A percentile compares a stretch with the other conserved stretches of the same genome.
Conservation (phyloP, 345 rosid genomes). For the Geranium rotundifolium region DNA sequence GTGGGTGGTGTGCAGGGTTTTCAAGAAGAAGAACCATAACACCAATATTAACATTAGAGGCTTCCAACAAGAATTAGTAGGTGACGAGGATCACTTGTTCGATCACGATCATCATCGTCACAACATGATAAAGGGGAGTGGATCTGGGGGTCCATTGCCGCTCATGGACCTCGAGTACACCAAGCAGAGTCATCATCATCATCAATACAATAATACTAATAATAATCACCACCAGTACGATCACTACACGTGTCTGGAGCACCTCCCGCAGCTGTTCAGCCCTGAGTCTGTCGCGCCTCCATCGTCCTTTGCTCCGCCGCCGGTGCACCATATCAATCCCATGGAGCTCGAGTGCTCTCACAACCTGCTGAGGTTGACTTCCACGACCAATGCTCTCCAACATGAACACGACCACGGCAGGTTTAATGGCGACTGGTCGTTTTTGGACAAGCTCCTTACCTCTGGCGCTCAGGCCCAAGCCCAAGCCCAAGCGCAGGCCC, state of each 20-base stretch:
- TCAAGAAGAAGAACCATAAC: constrained; percentile 57
- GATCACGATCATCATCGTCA: neutral
- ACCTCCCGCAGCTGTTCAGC: constrained; percentile 75
- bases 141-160: neutral
- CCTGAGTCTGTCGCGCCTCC: constrained; percentile 42
- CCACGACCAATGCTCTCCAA: constrained; percentile 14
- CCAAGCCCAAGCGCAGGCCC: too few species aligned
- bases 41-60: constrained; percentile 22
- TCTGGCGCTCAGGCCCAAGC: constrained; percentile 9
- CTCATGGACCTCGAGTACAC: constrained; percentile 11
- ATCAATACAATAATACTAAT: constrained; percentile 4
- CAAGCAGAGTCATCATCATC: constrained; percentile 19
- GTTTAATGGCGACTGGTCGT: constrained; percentile 66
- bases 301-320: constrained; percentile 18
- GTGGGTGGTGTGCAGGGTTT: too few species aligned
- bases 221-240: constrained; percentile 1
- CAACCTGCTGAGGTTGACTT: constrained; percentile 53
- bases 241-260: constrained; percentile 15
- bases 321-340: constrained; percentile 31
- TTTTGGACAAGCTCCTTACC: constrained; percentile 75
- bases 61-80: constrained; percentile 30
- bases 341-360: constrained; percentile 53
- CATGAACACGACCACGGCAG: constrained; percentile 28
- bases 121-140: constrained; percentile 2
- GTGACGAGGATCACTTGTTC: constrained; percentile 25